These are phyloP conservation scores for Xylariales sp. DNA, from an alignment of 2,329 filamentous ascomycete genomes.

Conservation along the genomic window DNA sequence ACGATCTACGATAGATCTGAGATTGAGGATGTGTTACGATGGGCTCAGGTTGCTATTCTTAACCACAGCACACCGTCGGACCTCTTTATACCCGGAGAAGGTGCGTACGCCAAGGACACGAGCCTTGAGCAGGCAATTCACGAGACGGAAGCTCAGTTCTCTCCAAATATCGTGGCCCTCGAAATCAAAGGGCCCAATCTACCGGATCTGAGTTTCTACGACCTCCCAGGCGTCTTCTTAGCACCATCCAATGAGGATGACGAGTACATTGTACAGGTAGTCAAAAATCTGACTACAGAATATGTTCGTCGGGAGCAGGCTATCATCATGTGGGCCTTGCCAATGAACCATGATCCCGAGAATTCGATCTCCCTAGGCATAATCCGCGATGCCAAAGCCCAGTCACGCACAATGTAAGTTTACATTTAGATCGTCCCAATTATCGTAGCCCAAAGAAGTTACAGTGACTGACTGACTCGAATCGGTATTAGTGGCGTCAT, in stretches of 20 bases:
- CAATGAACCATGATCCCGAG: conserved; percentile 74
- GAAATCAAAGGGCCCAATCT: conserved; percentile 69
- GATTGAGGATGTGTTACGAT: conserved; percentile 64
- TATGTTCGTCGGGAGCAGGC: conserved; percentile 69
- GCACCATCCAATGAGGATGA: conserved; percentile 61
- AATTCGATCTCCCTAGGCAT: conserved; percentile 68
- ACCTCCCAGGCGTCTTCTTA: conserved; percentile 78
- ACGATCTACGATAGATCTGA: conserved; percentile 55
- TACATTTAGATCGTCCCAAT: too few species aligned
- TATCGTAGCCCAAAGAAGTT: too few species aligned
- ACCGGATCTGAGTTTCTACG: conserved; percentile 76
- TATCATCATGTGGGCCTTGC: conserved; percentile 71
- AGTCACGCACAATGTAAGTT: neutral
- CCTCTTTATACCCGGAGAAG: conserved; percentile 50
- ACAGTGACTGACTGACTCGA: conserved; percentile 15
- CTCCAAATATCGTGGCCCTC: conserved; percentile 74
- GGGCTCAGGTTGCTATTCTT: conserved; percentile 73
- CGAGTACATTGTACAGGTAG: conserved; percentile 65
- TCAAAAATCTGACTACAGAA: conserved; percentile 63
- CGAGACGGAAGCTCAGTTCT: conserved; percentile 61
- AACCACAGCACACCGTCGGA: conserved; percentile 56
- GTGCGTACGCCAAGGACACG: conserved; percentile 32
- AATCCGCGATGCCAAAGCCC: conserved; percentile 52
- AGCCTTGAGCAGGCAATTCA: conserved; percentile 31
- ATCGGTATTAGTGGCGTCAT: conserved; percentile 68